Evolutionary conservation across 73 alveolate species (phyloP).

Genomic region (Stentor roeselii): DNA sequence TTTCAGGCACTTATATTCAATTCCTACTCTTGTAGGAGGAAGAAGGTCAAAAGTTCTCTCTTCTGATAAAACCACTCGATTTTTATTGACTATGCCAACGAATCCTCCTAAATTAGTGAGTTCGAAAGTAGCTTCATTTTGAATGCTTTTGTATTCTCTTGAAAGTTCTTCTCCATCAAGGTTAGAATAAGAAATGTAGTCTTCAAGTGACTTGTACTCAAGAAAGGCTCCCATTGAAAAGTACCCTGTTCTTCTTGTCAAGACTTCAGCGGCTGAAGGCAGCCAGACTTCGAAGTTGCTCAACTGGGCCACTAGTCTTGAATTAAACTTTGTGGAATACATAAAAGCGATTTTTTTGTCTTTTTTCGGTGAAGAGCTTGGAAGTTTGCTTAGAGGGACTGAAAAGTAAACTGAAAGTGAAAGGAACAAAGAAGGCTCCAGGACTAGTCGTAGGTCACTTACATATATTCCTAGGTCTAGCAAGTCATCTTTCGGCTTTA

Average conservation of each 20-base stretch:
- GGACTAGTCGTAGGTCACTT: background rate
- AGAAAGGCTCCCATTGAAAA: background rate
- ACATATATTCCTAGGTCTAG: background rate
- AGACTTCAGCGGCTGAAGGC: background rate
- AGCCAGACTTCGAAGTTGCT: constrained; percentile 17
- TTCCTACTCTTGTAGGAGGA: background rate
- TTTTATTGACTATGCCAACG: background rate
- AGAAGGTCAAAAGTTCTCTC: constrained; percentile 4
- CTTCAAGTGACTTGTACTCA: background rate
- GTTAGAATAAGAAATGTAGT: background rate
- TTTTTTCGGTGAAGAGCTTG: background rate
- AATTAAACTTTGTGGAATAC: background rate
- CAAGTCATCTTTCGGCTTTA: constrained; percentile 3
- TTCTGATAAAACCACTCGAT: background rate
- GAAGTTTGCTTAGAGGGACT: background rate
- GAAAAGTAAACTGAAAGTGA: background rate
- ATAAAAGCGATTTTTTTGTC: background rate
- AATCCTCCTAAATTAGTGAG: background rate
- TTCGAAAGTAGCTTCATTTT: constrained; percentile 7
- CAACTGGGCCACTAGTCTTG: background rate
- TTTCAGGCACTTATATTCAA: background rate
- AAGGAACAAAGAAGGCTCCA: background rate
- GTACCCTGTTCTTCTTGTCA: background rate
- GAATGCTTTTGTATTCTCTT: background rate
- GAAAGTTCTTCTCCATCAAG: background rate